Base-by-base conservation (phyloP, 2,329 filamentous ascomycete genomes). In the Paracamarosporium sp. region DNA sequence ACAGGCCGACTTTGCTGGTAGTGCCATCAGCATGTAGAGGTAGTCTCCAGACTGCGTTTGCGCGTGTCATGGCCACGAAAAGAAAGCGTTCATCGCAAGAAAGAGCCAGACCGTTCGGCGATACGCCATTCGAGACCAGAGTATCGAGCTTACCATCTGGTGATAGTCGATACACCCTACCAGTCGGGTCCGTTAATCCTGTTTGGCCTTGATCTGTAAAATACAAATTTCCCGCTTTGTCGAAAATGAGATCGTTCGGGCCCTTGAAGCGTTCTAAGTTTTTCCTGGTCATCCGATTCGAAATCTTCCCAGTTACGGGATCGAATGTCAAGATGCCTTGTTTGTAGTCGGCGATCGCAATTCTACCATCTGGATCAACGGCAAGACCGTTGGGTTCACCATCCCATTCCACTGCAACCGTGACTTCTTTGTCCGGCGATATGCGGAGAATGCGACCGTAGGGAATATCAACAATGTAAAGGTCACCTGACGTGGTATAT, bases 131-230 rank as follows among this genome's bases (percentile, higher is more conserved):
- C 3, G 73, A 67, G 0, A 80, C 63, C 0, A 80, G 63, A 0
- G 66, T 73, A 38, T 80, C 79, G 0, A 81, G 68, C 24, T 68
- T 76, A 0, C 77, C 77, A n/a, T 71, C 64, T 0, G 68, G 65
- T 0, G 66, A 68, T 0, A 79, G 51, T 1, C 79, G 71, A 53
- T 80, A 81, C 0, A 80, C 76, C 11, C 71, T 70, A 0, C 78
- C 78, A 0, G 77, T 79, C 6, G 63, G 78, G 25, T 81, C 79
- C 0, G 75, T 78, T 64, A 81, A 72, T 4, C 78, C 78, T 0
- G 78, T 80, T 46, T 80, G 78, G 0, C 79, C 79, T 62, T 81
- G 79, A 40, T 81, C 78, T 1, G 79, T 81, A 33, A 81, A 81
- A 63, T 79, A 81, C 3, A 81, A 57, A 27, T 77, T 74, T 3